Conservation (phyloP, 2,329 filamentous ascomycete species). For the Neocucurbitaria cava region DNA sequence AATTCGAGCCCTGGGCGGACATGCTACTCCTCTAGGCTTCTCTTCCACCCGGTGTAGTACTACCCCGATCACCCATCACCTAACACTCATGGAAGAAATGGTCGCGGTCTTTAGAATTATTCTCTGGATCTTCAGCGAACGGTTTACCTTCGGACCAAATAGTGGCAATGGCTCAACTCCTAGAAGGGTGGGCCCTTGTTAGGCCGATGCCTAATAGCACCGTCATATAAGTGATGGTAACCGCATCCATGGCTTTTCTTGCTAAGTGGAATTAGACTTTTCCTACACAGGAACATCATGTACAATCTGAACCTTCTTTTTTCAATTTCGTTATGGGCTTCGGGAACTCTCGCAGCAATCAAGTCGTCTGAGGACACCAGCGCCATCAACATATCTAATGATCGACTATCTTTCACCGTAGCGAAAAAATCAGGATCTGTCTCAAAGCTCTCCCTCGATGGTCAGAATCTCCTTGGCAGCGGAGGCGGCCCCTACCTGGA, state of each 20-base stretch:
- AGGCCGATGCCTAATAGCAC: background rate
- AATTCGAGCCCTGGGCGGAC: background rate
- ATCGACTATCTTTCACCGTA: slow-evolving; percentile 19
- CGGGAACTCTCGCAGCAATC: slow-evolving; percentile 10
- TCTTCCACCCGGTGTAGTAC: background rate
- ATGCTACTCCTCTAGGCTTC: background rate
- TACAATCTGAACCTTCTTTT: background rate
- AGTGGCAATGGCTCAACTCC: background rate
- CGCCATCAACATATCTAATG: slow-evolving; percentile 22
- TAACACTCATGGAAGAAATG: background rate
- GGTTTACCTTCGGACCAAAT: background rate
- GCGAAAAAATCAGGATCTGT: slow-evolving; percentile 15
- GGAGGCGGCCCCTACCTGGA: slow-evolving; percentile 67
- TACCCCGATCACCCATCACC: background rate
- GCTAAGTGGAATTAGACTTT: background rate
- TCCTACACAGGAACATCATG: background rate
- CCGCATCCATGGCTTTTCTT: no score
- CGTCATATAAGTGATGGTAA: no score
- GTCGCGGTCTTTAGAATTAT: background rate
- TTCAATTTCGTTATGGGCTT: slow-evolving; percentile 6
- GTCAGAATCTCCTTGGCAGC: slow-evolving; percentile 61
- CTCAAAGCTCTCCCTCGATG: slow-evolving; percentile 51
- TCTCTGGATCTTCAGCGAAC: background rate
- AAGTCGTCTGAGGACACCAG: slow-evolving; percentile 17
- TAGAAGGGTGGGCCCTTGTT: background rate